Base-by-base conservation (phyloP, 495 filamentous ascomycete genomes). In the Oleoguttula mirabilis region DNA sequence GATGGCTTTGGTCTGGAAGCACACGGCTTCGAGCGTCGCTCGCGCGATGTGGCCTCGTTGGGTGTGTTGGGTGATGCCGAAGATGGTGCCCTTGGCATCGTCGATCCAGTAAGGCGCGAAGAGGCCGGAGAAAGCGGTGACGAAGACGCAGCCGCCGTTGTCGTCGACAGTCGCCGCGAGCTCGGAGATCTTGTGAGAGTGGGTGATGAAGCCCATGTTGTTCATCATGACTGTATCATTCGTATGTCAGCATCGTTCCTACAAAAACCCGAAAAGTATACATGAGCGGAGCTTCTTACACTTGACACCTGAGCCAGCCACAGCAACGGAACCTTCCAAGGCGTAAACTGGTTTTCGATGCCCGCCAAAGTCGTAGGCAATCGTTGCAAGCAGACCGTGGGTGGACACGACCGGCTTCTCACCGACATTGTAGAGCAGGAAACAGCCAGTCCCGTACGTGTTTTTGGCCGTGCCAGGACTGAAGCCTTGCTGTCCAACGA, bases 51-150 rank as follows among this genome's bases (percentile, higher is more conserved):
- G 88, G 22, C 84, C 87, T 50, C 77, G 78, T 52, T 84, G 70
- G 0, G 88, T 95, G 65, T 88, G 78, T 59, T 90, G 84, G 1
- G 88, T 94, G 48, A 95, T 84, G 16, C 88, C 88, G 55, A 93
- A 88, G 14, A 88, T 75, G 1, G 88, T 94, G 37, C 88, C 88
- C 62, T 87, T 79, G 24, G 86, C 87, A 61, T 94, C 84, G 59
- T 94, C 88, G 47, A 94, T 93, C 88, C 88, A 95, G 60, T 94
- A 94, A 14, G 88, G 88, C 14, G 88, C 88, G 60, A 94, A 94
- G 2, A 95, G 70, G 48, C 88, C 88, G 66, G 83, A 90, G 60
- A 95, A 95, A 1, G 88, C 88, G 25, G 88, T 94, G 36, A 95
- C 88, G 55, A 95, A 95, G 5, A 92, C 73, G 30, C 87, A 85